phyloP scores from a whole-genome alignment of 2,329 filamentous ascomycete species.

The Stylonectria norvegica region DNA sequence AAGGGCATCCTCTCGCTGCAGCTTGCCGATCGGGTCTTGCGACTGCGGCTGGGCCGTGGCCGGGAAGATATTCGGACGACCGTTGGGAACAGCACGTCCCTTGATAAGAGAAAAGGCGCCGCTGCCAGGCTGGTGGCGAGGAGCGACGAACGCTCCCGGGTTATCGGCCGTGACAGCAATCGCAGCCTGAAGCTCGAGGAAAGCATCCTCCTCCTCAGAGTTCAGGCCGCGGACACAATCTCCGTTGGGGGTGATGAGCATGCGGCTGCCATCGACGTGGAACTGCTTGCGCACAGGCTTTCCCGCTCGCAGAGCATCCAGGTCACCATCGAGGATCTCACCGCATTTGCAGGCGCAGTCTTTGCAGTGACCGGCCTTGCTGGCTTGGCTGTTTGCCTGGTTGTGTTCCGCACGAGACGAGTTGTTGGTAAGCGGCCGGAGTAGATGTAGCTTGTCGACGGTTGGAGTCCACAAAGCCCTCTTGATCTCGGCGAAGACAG shows the following conservation, averaged over 20 bases:
- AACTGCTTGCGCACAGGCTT: conserved; percentile 57
- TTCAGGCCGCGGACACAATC: conserved; percentile 72
- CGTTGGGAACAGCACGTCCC: conserved; percentile 62
- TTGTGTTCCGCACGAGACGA: conserved; percentile 28
- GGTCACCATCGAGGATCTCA: conserved; percentile 48
- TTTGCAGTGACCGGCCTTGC: conserved; percentile 33
- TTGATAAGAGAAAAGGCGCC: conserved; percentile 62
- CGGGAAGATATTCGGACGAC: conserved; percentile 60
- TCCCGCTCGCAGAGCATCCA: conserved; percentile 52
- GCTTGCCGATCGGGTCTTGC: conserved; percentile 60
- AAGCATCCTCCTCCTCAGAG: conserved; percentile 65
- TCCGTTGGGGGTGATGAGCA: conserved; percentile 72
- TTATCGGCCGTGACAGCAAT: conserved; percentile 49
- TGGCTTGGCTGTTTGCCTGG: conserved; percentile 15
- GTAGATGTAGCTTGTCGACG: conserved; percentile 35
- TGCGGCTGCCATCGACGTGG: conserved; percentile 58
- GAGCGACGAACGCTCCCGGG: conserved; percentile 54
- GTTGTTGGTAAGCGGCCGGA: conserved; percentile 34
- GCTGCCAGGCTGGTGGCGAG: conserved; percentile 50
- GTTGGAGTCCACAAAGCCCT: conserved; percentile 31
- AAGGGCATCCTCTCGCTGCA: conserved; percentile 63
- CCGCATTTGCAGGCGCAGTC: conserved; percentile 38
- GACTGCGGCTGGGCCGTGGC: conserved; percentile 43
- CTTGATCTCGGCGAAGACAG: conserved; percentile 36
- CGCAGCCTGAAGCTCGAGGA: conserved; percentile 63